These are phyloP conservation scores for Recurvomyces mirabilis DNA, from an alignment of 495 filamentous ascomycete genomes.

Conservation along the genomic window DNA sequence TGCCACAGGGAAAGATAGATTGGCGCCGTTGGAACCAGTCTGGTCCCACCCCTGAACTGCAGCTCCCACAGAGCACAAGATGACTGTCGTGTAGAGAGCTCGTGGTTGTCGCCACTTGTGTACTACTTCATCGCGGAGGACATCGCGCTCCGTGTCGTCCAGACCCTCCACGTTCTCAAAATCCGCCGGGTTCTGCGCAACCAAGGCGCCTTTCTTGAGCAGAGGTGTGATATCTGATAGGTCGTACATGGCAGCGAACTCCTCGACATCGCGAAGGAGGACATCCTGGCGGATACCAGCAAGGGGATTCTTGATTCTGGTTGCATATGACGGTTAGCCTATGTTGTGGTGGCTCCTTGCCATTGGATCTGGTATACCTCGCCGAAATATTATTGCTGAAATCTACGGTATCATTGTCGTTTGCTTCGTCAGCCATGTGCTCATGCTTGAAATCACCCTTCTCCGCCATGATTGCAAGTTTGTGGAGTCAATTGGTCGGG, in stretches of 20 bases:
- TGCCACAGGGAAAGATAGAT: slow-evolving; percentile 22
- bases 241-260: slow-evolving; percentile 37
- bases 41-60: slow-evolving; percentile 30
- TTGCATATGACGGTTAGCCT: too few relatives aligned
- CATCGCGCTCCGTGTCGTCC: slow-evolving; percentile 35
- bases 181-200: slow-evolving; percentile 38
- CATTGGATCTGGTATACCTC: too few relatives aligned
- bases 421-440: too few relatives aligned
- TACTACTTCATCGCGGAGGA: slow-evolving; percentile 36
- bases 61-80: slow-evolving; percentile 33
- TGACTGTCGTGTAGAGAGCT: slow-evolving; percentile 44
- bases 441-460: too few relatives aligned
- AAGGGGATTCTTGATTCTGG: slow-evolving; percentile 39
- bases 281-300: slow-evolving; percentile 38
- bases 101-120: slow-evolving; percentile 49
- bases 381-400: too few relatives aligned
- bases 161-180: slow-evolving; percentile 37
- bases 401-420: too few relatives aligned
- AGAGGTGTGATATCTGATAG: slow-evolving; percentile 35
- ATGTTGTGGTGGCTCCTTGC: too few relatives aligned
- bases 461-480: too few relatives aligned
- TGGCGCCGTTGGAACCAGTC: slow-evolving; percentile 33
- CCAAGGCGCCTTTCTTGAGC: slow-evolving; percentile 43
- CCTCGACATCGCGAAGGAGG: slow-evolving; percentile 39
- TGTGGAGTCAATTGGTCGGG: too few relatives aligned